These are phyloP conservation scores for Alternaria sp. DNA, from an alignment of 2,329 filamentous ascomycete species.

Conservation along the genomic window DNA sequence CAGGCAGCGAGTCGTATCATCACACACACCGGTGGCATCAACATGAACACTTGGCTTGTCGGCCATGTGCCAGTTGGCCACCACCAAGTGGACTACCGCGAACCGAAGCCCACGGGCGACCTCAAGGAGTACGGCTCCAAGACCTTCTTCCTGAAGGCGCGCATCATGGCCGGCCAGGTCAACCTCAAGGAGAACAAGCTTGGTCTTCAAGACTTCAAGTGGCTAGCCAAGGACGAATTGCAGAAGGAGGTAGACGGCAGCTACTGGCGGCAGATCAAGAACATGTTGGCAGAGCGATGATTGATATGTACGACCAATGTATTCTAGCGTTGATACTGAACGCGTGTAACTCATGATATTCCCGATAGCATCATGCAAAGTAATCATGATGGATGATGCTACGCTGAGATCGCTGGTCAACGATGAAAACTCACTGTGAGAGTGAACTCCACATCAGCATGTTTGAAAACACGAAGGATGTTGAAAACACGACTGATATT, in stretches of 20 bases:
- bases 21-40: slow-evolving; percentile 77
- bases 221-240: slow-evolving; percentile 91
- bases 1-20: slow-evolving; percentile 85
- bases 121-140: slow-evolving; percentile 70
- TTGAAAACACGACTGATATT: background rate
- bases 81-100: slow-evolving; percentile 65
- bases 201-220: slow-evolving; percentile 83
- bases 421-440: background rate
- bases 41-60: slow-evolving; percentile 99
- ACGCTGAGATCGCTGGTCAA: background rate
- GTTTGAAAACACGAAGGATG: background rate
- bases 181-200: slow-evolving; percentile 75
- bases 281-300: slow-evolving; percentile 83
- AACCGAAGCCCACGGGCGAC: slow-evolving; percentile 19
- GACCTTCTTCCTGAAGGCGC: slow-evolving; percentile 93
- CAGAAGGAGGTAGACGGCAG: slow-evolving; percentile 66
- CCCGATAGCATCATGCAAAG: slow-evolving; percentile 6
- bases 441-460: background rate
- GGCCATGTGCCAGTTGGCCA: slow-evolving; percentile 89
- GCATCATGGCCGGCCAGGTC: slow-evolving; percentile 97
- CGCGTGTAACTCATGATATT: background rate
- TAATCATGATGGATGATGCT: background rate
- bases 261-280: slow-evolving; percentile 78
- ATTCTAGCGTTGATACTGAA: background rate
- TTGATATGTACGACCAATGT: background rate